Evolutionary conservation across 495 filamentous ascomycete genomes (phyloP).

Genomic region (Tuber microsphaerosporum): DNA sequence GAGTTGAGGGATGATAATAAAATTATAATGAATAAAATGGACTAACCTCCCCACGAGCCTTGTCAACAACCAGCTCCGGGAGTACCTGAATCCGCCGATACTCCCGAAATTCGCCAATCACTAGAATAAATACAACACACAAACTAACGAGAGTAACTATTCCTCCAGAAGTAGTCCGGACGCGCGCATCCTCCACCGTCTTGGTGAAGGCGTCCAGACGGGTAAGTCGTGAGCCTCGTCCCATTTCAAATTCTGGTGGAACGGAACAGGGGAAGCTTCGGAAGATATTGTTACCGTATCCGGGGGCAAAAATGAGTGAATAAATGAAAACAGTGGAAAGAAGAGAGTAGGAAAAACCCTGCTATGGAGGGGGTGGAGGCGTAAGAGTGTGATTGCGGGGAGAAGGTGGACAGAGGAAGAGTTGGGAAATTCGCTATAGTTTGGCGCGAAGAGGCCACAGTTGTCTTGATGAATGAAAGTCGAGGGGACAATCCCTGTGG

Average conservation of each 20-base stretch:
- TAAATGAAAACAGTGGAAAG: constrained; percentile 7
- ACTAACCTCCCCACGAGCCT: constrained; percentile 69
- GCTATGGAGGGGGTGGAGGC: not conserved
- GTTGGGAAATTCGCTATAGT: constrained; percentile 9
- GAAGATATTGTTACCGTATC: constrained; percentile 1
- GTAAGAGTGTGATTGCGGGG: not conserved
- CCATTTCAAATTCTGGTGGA: constrained; percentile 28
- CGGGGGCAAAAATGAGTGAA: constrained; percentile 2
- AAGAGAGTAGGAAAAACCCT: constrained; percentile 9
- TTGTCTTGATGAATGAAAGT: constrained; percentile 23
- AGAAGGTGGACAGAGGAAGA: constrained; percentile 1
- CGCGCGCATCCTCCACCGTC: constrained; percentile 93
- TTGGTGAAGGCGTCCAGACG: constrained; percentile 97
- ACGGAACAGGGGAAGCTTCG: constrained; percentile 1
- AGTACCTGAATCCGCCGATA: constrained; percentile 80
- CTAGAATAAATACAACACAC: constrained; percentile 75
- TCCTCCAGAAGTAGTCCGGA: constrained; percentile 94
- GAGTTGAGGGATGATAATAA: constrained; percentile 12
- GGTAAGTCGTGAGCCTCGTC: constrained; percentile 67
- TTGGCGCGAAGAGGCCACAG: constrained; percentile 35
- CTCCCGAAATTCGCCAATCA: constrained; percentile 93
- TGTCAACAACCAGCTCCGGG: constrained; percentile 92
- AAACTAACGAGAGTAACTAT: constrained; percentile 87
- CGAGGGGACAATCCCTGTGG: not conserved
- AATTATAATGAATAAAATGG: constrained; percentile 16